Conservation (phyloP, 176 grass and related monocot genomes). For the Phoenix dactylifera region DNA sequence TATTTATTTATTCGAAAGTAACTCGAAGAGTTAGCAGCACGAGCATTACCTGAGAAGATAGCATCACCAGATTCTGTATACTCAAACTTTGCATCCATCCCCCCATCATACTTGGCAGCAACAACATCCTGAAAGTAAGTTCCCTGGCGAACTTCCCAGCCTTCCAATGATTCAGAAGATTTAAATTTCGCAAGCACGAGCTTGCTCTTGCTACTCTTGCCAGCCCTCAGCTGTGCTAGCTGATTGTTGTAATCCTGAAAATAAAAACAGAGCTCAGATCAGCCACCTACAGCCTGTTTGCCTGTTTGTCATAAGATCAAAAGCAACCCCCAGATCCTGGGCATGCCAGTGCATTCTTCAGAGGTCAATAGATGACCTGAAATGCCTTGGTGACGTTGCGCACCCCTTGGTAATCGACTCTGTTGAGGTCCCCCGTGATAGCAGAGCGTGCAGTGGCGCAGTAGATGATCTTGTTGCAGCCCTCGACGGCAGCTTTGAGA, state of each 20-base stretch:
- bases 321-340: too few relatives aligned
- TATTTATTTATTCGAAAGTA: too few relatives aligned
- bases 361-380: slow-evolving; percentile 42
- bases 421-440: slow-evolving; percentile 91
- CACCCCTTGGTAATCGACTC: slow-evolving; percentile 91
- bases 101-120: slow-evolving; percentile 59
- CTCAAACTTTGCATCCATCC: slow-evolving; percentile 78
- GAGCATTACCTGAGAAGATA: slow-evolving; percentile 56
- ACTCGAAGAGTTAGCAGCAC: too few relatives aligned
- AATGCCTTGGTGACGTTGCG: slow-evolving; percentile 80
- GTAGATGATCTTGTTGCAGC: slow-evolving; percentile 96
- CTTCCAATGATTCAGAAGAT: slow-evolving; percentile 56
- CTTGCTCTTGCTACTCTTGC: slow-evolving; percentile 99
- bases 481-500: slow-evolving; percentile 52
- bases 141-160: slow-evolving; percentile 70
- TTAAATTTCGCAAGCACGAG: slow-evolving; percentile 89
- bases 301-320: too few relatives aligned
- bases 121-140: slow-evolving; percentile 67
- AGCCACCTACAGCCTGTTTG: neutral
- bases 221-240: slow-evolving; percentile 84
- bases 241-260: slow-evolving; percentile 91
- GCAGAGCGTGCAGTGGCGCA: slow-evolving; percentile 86
- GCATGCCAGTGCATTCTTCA: too few relatives aligned
- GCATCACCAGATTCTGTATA: slow-evolving; percentile 51
- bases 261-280: neutral